Evolutionary conservation across 1,284 basidiomycete species (phyloP).

Genomic region (Melanopsichium pennsylvanicum): DNA sequence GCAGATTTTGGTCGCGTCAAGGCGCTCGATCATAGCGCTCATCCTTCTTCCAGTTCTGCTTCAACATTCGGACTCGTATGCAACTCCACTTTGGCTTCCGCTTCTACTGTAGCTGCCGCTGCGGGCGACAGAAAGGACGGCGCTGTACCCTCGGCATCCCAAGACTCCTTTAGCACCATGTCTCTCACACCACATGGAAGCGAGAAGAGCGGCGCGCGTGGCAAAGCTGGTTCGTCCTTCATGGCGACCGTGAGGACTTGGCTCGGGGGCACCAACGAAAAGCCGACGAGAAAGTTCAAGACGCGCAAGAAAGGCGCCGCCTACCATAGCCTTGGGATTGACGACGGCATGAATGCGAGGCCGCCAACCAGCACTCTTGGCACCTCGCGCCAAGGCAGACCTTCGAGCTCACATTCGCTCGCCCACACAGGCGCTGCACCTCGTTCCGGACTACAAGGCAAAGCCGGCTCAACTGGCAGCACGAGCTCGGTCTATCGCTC

Average conservation of each 20-base stretch:
- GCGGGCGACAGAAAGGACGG: conserved; percentile 6
- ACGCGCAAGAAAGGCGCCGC: conserved; percentile 73
- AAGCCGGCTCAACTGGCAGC: conserved; percentile 50
- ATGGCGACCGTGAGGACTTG: conserved; percentile 76
- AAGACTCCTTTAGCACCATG: conserved; percentile 56
- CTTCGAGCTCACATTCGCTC: conserved; percentile 52
- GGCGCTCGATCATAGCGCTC: conserved; percentile 20
- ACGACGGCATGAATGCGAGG: conserved; percentile 9
- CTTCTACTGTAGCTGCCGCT: not conserved
- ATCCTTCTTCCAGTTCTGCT: conserved; percentile 21
- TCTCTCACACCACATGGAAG: conserved; percentile 36
- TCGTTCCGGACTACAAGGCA: conserved; percentile 41
- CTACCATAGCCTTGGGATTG: conserved; percentile 22
- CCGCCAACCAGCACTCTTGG: conserved; percentile 18
- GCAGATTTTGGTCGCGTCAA: conserved; percentile 41
- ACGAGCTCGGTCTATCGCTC: conserved; percentile 30
- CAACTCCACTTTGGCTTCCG: not conserved
- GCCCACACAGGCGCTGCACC: conserved; percentile 24
- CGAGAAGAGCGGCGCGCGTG: conserved; percentile 29
- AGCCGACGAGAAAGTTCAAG: conserved; percentile 78
- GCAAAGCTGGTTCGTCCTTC: conserved; percentile 47
- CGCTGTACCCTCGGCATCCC: conserved; percentile 34
- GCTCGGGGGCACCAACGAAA: conserved; percentile 83
- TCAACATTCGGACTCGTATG: conserved; percentile 4
- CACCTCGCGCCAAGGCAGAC: conserved; percentile 38